Evolutionary conservation across 1,139 yeast genomes (phyloP).

Genomic region (Kurtzmaniella quercitrusa): DNA sequence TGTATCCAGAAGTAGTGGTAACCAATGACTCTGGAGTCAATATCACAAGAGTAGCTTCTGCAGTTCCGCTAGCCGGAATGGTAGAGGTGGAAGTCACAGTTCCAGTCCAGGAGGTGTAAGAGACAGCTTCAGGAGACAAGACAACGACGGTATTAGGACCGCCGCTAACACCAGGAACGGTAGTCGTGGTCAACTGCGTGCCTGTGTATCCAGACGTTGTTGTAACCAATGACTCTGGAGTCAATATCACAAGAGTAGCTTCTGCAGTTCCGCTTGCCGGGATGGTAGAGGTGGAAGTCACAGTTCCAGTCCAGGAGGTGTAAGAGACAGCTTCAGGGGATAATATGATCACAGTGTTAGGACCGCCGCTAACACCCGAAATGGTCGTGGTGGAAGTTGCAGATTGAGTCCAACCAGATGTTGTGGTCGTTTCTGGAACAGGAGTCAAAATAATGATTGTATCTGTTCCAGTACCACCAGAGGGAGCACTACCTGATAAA

Average conservation of each 20-base stretch:
- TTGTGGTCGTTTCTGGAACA: not conserved
- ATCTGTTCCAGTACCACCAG: not conserved
- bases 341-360: not conserved
- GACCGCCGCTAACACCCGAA: not conserved
- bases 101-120: not conserved
- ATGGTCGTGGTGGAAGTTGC: not conserved
- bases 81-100: not conserved
- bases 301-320: constrained; percentile 1
- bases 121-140: not conserved
- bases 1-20: not conserved
- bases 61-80: not conserved
- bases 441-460: not conserved
- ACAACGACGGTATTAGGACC: not conserved
- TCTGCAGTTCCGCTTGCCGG: not conserved
- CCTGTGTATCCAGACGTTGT: not conserved
- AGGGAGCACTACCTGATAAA: not conserved
- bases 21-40: not conserved
- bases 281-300: not conserved
- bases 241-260: not conserved
- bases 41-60: not conserved
- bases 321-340: not conserved
- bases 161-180: not conserved
- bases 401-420: not conserved
- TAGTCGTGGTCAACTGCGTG: not conserved
- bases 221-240: not conserved